Percentiles rank a stretch among this genome's conserved stretches.
Conservation (phyloP, 2,329 filamentous ascomycete genomes). For the Diaporthe nobilis region DNA sequence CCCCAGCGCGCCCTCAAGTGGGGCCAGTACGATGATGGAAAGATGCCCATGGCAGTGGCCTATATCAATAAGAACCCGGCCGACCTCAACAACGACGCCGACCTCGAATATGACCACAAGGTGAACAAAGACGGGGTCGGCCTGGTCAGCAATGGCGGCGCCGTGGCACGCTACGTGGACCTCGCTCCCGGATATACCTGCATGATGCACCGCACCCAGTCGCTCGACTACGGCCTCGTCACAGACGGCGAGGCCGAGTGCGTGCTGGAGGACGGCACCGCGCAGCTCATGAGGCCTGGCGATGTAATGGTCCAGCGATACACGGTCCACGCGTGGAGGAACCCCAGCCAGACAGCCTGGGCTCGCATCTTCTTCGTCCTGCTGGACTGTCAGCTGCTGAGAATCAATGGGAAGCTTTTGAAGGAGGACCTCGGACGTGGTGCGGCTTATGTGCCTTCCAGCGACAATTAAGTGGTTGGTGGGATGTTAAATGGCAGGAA, state of each 20-base stretch:
- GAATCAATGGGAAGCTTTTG: background rate
- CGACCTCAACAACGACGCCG: too few species aligned
- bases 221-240: background rate
- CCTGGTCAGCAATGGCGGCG: too few species aligned
- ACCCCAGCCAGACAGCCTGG: background rate
- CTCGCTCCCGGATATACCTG: too few species aligned
- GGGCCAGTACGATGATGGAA: too few species aligned
- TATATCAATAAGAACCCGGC: too few species aligned
- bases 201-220: too few species aligned
- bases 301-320: background rate
- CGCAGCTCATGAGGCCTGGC: constrained; percentile 6
- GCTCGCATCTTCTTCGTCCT: constrained; percentile 5
- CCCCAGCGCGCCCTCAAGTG: too few species aligned
- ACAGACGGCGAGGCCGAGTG: background rate
- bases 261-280: background rate
- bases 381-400: constrained; percentile 1
- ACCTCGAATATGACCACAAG: too few species aligned
- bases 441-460: background rate
- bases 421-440: background rate
- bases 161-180: too few species aligned
- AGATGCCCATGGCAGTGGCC: too few species aligned
- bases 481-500: background rate
- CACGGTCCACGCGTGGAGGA: constrained; percentile 8
- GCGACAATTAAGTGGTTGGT: background rate
- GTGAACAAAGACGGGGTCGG: too few species aligned